Percentiles rank a stretch among this genome's conserved stretches.
Evolutionary conservation across 108 stramenopile species (phyloP).

Genomic region (Fragilariopsis cylindrus): DNA sequence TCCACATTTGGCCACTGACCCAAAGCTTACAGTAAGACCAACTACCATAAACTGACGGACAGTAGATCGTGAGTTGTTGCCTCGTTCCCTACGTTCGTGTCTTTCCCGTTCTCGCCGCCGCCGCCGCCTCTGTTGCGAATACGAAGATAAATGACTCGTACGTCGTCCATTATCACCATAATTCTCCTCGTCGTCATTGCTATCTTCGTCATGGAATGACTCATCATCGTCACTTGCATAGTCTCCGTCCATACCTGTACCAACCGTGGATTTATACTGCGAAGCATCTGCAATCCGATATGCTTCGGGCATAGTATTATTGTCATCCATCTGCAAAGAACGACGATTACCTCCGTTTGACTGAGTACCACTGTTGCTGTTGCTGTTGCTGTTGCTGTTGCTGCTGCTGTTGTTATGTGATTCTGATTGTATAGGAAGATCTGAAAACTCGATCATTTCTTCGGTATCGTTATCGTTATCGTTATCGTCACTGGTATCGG

Average conservation of each 20-base stretch:
- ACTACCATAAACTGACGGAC: conserved; percentile 62
- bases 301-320: conserved; percentile 62
- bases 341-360: no score
- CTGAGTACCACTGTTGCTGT: conserved; percentile 18
- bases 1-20: conserved; percentile 80
- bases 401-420: background rate
- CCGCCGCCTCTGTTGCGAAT: background rate
- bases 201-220: conserved; percentile 50
- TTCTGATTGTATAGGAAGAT: background rate
- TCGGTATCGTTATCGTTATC: conserved; percentile 4
- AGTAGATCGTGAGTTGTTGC: conserved; percentile 30
- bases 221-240: conserved; percentile 53
- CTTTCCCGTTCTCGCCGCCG: conserved; percentile 17
- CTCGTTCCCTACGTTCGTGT: conserved; percentile 7
- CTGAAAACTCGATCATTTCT: conserved; percentile 23
- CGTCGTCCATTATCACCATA: background rate
- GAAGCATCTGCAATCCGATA: conserved; percentile 73
- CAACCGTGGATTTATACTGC: conserved; percentile 55
- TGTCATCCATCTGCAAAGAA: conserved; percentile 18
- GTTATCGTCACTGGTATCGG: background rate
- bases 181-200: conserved; percentile 37
- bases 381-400: conserved; percentile 27
- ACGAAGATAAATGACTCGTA: background rate
- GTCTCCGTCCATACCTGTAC: conserved; percentile 42
- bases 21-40: conserved; percentile 71